Conservation (phyloP, 805 yeast species). For the Candida cerambycidarum region DNA sequence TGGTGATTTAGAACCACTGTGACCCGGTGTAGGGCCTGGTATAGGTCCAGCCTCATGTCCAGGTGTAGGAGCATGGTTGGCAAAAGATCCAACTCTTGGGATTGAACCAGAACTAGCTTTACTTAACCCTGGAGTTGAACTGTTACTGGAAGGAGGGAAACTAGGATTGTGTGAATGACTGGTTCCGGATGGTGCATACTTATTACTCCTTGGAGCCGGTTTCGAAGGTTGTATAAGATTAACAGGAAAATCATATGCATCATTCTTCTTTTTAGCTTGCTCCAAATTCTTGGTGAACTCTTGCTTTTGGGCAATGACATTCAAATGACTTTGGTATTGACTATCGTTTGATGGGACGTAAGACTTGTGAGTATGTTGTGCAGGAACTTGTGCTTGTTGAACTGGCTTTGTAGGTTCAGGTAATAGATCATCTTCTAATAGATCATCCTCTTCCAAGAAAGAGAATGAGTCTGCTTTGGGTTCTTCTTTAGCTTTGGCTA, state of each 20-base stretch:
- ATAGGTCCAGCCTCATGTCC: background rate
- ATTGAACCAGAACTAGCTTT: constrained; percentile 1
- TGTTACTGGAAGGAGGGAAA: background rate
- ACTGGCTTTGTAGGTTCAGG: constrained; percentile 8
- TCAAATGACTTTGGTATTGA: background rate
- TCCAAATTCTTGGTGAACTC: constrained; percentile 31
- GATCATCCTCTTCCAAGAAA: constrained; percentile 23
- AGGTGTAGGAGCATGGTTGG: background rate
- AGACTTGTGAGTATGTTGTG: background rate
- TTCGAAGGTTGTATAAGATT: constrained; percentile 43
- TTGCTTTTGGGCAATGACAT: background rate
- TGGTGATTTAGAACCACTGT: background rate
- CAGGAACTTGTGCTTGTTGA: background rate
- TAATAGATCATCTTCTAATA: constrained; percentile 11
- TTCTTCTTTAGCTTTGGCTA: background rate
- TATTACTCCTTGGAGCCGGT: constrained; percentile 38
- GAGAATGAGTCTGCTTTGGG: background rate
- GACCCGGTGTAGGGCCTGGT: no score
- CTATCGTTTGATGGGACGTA: background rate
- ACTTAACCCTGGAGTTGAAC: constrained; percentile 8
- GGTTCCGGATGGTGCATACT: constrained; percentile 16
- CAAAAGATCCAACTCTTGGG: no score
- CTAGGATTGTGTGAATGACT: background rate
- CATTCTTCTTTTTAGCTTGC: constrained; percentile 59
- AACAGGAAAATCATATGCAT: constrained; percentile 74